Percentiles rank a stretch among this genome's conserved stretches.
Evolutionary conservation across 805 yeast genomes (phyloP).

Genomic region (Metschnikowia arizonensis): DNA sequence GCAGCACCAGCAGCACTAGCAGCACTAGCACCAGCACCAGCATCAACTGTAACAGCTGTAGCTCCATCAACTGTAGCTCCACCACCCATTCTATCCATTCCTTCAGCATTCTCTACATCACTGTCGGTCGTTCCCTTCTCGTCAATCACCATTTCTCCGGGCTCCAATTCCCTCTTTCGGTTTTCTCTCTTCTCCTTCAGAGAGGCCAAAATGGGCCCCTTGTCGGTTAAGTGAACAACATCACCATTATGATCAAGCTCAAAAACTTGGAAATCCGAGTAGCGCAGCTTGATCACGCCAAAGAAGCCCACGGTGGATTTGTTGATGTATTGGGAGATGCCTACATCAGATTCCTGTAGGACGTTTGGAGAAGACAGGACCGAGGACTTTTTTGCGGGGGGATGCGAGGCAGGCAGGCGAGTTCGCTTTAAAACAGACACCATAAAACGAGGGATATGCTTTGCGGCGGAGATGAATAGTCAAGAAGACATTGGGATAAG

Average conservation of each 20-base stretch:
- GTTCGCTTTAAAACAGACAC: not conserved
- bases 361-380: conserved; percentile 20
- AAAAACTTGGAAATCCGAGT: conserved; percentile 90
- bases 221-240: conserved; percentile 72
- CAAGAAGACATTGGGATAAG: conserved; percentile 2
- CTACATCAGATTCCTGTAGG: conserved; percentile 75
- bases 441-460: not conserved
- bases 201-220: conserved; percentile 53
- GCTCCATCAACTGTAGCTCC: too few species aligned
- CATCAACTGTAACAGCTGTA: too few species aligned
- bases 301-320: conserved; percentile 51
- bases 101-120: too few species aligned
- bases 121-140: too few species aligned
- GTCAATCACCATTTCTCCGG: too few species aligned
- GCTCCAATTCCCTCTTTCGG: conserved; percentile 19
- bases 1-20: too few species aligned
- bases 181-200: conserved; percentile 48
- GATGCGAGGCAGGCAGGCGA: too few species aligned
- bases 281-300: conserved; percentile 82
- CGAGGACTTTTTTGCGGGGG: not conserved
- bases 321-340: conserved; percentile 70
- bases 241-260: conserved; percentile 69
- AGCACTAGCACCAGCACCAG: too few species aligned
- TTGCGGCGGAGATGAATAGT: conserved; percentile 1
- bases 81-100: too few species aligned